Evolutionary conservation across 495 filamentous ascomycete species (phyloP), one percentile per base, ranked within the genome.

Genomic region (Hyaloscypha variabilis): DNA sequence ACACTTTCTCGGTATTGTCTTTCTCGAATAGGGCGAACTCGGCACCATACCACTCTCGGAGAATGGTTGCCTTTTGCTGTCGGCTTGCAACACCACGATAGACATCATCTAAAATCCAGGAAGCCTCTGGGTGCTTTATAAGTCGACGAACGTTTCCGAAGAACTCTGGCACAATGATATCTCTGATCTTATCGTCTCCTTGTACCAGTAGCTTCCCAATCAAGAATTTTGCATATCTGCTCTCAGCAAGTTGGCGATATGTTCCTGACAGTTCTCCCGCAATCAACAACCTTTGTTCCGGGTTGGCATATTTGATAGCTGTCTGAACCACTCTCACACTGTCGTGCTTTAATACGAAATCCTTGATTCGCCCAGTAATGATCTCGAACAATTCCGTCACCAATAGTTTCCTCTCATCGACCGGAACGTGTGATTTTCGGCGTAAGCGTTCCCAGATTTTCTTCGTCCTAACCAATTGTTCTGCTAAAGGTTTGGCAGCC

Each of bases 331-430:
- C 91, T 59, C 96, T 85, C 26, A 97, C 95, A 11, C 93, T 91
- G 72, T 99, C 96, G 76, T 99, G 96, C 82, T 98, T 99, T 80
- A 99, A 90, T 26, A 97, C 94, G 66, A 97, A 96, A 56, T 97
- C 96, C 73, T 92, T 92, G 70, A 98, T 88, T 21, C 88, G 84
- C 24, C 93, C 93, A 6, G 90, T 96, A 71, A 97, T 90, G 69
- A 98, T 94, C 57, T 87, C 85, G 75, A 93, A 97, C 6, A 98
- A 83, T 80, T 98, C 94, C 25, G 85, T 85, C 34, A 98, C 89
- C 23, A 98, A 84, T 74, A 88, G 84, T 75, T 94, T 91, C 60
- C 96, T 83, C 76, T 98, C 92, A 49, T 93, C 91, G 62, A 84
- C 82, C 21, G 91, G 89, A 1, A 97, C 91, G 70, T 97, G 91